Percentiles rank a stretch among this genome's conserved stretches.
Evolutionary conservation across 1,139 yeast genomes (phyloP).

Genomic region (Magnusiomyces paraingens): DNA sequence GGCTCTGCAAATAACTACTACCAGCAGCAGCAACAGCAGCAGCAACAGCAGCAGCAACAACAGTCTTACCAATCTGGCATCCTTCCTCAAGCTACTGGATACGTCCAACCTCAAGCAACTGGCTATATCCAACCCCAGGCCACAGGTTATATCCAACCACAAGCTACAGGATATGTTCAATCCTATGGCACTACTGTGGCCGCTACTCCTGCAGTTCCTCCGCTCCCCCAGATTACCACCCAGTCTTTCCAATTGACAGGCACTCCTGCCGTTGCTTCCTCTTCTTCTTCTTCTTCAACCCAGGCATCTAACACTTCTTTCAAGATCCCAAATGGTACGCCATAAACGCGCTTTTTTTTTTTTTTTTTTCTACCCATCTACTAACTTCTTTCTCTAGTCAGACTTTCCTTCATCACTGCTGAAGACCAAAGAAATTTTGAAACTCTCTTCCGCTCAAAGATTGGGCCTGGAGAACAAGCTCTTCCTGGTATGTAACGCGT

Average conservation of each 20-base stretch:
- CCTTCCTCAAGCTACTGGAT: constrained; percentile 11
- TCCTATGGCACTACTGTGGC: constrained; percentile 1
- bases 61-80: constrained; percentile 16
- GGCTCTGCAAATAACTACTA: constrained; percentile 16
- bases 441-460: constrained; percentile 69
- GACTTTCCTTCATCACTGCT: constrained; percentile 78
- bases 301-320: constrained; percentile 24
- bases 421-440: constrained; percentile 84
- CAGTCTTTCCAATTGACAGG: constrained; percentile 16
- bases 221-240: constrained; percentile 15
- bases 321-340: constrained; percentile 32
- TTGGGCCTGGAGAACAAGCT: constrained; percentile 70
- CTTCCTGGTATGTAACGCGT: constrained; percentile 45
- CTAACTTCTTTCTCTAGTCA: constrained; percentile 32
- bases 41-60: constrained; percentile 20
- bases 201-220: constrained; percentile 15
- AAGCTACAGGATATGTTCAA: constrained; percentile 11
- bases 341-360: constrained; percentile 21
- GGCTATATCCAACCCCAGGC: constrained; percentile 18
- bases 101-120: constrained; percentile 8
- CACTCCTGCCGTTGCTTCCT: constrained; percentile 12
- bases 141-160: constrained; percentile 22
- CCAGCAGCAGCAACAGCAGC: constrained; percentile 21
- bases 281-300: constrained; percentile 28
- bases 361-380: not conserved